A percentile compares a stretch with the other conserved stretches of the same genome.
Conservation (phyloP, 1,284 basidiomycete genomes). For the Takashimella koratensis region DNA sequence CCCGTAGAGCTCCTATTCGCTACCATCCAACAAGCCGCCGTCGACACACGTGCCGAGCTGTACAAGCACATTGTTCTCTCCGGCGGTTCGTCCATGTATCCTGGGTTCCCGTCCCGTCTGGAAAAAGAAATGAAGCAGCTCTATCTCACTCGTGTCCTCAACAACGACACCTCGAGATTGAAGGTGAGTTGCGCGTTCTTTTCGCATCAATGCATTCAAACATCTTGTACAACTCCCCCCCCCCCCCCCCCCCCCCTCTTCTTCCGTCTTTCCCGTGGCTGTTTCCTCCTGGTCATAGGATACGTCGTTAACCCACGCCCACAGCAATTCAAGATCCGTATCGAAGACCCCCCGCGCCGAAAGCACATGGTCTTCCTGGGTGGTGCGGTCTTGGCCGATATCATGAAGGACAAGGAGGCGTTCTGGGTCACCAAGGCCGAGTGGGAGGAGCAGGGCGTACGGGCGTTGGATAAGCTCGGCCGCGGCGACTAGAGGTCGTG, state of each 20-base stretch:
- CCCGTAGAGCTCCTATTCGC: constrained; percentile 85
- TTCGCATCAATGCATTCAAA: too few relatives aligned
- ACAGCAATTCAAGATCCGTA: constrained; percentile 98
- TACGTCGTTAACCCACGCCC: neutral
- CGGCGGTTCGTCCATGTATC: constrained; percentile 98
- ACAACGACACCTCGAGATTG: constrained; percentile 76
- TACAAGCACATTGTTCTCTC: constrained; percentile 99
- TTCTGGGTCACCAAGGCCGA: constrained; percentile 94
- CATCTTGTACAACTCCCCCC: too few relatives aligned
- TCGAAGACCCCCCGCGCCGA: constrained; percentile 94
- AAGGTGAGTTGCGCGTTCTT: constrained; percentile 60
- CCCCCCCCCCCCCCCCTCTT: too few relatives aligned
- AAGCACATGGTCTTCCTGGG: constrained; percentile 99
- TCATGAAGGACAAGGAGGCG: constrained; percentile 91
- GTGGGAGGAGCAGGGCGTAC: constrained; percentile 84
- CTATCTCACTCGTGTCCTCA: constrained; percentile 83
- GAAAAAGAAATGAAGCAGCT: constrained; percentile 99
- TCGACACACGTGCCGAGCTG: constrained; percentile 84
- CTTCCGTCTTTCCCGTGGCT: neutral
- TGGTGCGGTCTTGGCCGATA: constrained; percentile 91
- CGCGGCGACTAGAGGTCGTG: constrained; percentile 39
- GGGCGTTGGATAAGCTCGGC: constrained; percentile 74
- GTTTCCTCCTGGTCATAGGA: too few relatives aligned
- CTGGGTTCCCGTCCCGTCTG: constrained; percentile 88
- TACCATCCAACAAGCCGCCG: constrained; percentile 87